A percentile compares a stretch with the other conserved stretches of the same genome.
Conservation (phyloP, 2,329 filamentous ascomycete species). For the Simplicillium aogashimaense region DNA sequence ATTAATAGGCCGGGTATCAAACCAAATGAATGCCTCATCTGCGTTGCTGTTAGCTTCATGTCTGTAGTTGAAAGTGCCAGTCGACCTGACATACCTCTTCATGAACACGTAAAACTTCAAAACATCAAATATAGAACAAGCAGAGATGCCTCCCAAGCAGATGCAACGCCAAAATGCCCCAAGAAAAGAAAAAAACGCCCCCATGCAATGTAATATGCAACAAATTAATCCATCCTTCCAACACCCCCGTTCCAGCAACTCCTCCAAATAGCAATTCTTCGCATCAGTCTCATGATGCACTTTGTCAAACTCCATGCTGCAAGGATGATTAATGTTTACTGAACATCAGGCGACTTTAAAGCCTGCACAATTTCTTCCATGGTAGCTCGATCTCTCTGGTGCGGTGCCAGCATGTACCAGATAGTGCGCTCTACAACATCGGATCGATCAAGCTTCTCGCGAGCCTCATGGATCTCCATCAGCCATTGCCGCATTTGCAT, state of each 20-base stretch:
- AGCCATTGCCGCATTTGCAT: slow-evolving; percentile 48
- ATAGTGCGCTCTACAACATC: slow-evolving; percentile 43
- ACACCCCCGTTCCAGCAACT: too few relatives aligned
- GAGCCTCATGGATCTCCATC: slow-evolving; percentile 38
- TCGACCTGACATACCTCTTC: too few relatives aligned
- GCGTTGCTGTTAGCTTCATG: too few relatives aligned
- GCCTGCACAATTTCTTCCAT: slow-evolving; percentile 41
- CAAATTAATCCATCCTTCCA: slow-evolving; percentile 4
- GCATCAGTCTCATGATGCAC: neutral
- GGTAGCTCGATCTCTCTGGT: slow-evolving; percentile 40
- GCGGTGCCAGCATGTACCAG: slow-evolving; percentile 42
- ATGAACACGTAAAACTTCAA: too few relatives aligned
- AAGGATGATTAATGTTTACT: neutral
- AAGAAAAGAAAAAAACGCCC: too few relatives aligned
- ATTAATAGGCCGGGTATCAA: too few relatives aligned
- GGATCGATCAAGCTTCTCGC: slow-evolving; percentile 31
- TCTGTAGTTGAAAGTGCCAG: too few relatives aligned
- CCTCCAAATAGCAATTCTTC: too few relatives aligned
- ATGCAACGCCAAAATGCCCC: too few relatives aligned
- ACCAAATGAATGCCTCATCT: too few relatives aligned
- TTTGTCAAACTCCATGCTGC: neutral
- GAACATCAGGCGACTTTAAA: slow-evolving; percentile 12
- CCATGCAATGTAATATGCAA: too few relatives aligned
- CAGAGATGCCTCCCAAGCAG: neutral
- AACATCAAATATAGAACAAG: neutral